phyloP scores from a whole-genome alignment of 1,139 yeast species.

The Pichia norvegensis region DNA sequence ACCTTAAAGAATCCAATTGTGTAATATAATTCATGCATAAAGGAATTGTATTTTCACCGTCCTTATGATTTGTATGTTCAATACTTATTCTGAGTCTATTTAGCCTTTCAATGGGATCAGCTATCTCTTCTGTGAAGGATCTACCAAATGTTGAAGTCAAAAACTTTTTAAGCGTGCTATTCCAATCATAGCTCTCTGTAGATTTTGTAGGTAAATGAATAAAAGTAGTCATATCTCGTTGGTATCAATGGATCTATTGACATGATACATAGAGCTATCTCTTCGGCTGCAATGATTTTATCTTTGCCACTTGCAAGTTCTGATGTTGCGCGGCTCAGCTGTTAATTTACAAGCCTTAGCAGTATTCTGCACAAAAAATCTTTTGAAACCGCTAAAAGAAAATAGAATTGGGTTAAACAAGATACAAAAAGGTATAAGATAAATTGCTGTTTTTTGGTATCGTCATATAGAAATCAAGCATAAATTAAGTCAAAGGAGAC shows the following conservation, averaged over 20 bases:
- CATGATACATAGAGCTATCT: no score
- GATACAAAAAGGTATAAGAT: no score
- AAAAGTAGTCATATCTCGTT: constrained; percentile 19
- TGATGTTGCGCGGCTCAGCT: no score
- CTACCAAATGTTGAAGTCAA: constrained; percentile 59
- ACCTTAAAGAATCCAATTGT: constrained; percentile 70
- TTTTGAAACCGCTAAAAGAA: no score
- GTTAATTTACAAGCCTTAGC: no score
- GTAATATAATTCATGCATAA: constrained; percentile 68
- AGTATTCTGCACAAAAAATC: no score
- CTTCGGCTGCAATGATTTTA: no score
- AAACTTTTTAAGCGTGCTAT: constrained; percentile 50
- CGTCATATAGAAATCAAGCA: no score
- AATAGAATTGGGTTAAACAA: no score
- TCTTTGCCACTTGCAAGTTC: no score
- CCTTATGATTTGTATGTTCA: constrained; percentile 46
- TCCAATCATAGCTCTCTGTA: constrained; percentile 61
- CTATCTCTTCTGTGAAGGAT: constrained; percentile 38
- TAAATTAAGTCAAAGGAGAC: not conserved
- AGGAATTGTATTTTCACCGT: constrained; percentile 33
- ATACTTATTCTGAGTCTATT: constrained; percentile 58
- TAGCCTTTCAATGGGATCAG: constrained; percentile 47
- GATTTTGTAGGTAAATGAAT: constrained; percentile 43
- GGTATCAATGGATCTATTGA: not conserved
- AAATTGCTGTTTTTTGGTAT: no score